A percentile compares a stretch with the other conserved stretches of the same genome.
These are phyloP conservation scores for Lactarius tabidus DNA, from an alignment of 768 basidiomycete species.

Conservation along the genomic window DNA sequence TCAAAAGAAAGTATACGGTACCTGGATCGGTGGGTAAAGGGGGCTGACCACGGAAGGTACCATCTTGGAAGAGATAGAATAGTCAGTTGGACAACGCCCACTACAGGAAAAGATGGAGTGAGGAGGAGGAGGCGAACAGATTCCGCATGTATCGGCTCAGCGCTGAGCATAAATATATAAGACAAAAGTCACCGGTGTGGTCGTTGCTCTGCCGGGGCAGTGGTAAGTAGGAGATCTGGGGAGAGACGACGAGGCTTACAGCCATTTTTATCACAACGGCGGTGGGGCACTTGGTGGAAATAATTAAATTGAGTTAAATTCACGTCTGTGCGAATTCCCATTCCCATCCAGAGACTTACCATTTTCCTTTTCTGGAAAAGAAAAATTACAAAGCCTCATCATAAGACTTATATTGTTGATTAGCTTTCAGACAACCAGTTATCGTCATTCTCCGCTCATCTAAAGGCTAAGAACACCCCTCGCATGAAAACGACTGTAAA, in stretches of 20 bases:
- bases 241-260: no score
- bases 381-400: not conserved
- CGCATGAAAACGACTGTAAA: not conserved
- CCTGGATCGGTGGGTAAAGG: conserved; percentile 7
- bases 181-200: not conserved
- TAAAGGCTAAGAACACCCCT: not conserved
- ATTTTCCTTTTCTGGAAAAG: not conserved
- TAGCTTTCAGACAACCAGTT: not conserved
- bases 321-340: no score
- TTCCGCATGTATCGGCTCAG: conserved; percentile 12
- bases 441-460: not conserved
- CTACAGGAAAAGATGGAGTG: not conserved
- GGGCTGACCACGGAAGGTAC: not conserved
- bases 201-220: not conserved
- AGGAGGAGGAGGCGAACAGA: not conserved
- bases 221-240: no score
- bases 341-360: no score
- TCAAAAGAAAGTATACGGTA: conserved; percentile 1
- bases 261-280: no score
- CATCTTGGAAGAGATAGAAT: conserved; percentile 1
- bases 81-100: conserved; percentile 9
- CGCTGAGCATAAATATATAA: conserved; percentile 1
- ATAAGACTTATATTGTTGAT: not conserved
- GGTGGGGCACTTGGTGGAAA: no score
- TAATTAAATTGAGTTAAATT: no score